These are phyloP conservation scores for Fusarium ambrosium DNA, from an alignment of 2,329 filamentous ascomycete genomes.

Conservation along the genomic window DNA sequence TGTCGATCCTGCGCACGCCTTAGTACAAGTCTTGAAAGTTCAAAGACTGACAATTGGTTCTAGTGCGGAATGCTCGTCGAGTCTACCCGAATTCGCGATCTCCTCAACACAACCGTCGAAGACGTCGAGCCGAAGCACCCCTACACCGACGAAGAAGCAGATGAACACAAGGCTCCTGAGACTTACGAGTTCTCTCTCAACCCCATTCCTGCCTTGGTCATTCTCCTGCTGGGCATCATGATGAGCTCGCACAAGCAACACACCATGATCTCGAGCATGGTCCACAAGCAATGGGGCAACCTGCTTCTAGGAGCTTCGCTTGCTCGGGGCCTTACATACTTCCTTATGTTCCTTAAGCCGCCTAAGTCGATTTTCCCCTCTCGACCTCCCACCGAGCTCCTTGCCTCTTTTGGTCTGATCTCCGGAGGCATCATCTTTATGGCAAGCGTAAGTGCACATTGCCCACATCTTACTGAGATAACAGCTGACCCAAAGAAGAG, in stretches of 20 bases:
- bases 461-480: conserved; percentile 32
- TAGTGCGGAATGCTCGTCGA: conserved; percentile 88
- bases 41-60: conserved; percentile 39
- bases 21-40: neutral
- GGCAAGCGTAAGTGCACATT: conserved; percentile 77
- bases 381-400: conserved; percentile 89
- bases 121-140: conserved; percentile 51
- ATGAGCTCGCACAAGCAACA: conserved; percentile 93
- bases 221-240: conserved; percentile 90
- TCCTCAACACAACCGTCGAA: conserved; percentile 70
- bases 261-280: conserved; percentile 88
- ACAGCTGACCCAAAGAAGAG: conserved; percentile 62
- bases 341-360: conserved; percentile 83
- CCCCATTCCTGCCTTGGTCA: conserved; percentile 87
- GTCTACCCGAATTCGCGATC: conserved; percentile 75
- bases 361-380: conserved; percentile 85
- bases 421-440: conserved; percentile 93
- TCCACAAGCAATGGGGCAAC: conserved; percentile 94
- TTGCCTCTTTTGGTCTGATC: conserved; percentile 88
- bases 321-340: conserved; percentile 83
- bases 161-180: conserved; percentile 69
- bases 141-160: conserved; percentile 60
- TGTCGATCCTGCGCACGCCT: conserved; percentile 25
- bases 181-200: conserved; percentile 85
- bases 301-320: conserved; percentile 86